Conservation (phyloP, 495 filamentous ascomycete species). For the Jackrogersella minutella region DNA sequence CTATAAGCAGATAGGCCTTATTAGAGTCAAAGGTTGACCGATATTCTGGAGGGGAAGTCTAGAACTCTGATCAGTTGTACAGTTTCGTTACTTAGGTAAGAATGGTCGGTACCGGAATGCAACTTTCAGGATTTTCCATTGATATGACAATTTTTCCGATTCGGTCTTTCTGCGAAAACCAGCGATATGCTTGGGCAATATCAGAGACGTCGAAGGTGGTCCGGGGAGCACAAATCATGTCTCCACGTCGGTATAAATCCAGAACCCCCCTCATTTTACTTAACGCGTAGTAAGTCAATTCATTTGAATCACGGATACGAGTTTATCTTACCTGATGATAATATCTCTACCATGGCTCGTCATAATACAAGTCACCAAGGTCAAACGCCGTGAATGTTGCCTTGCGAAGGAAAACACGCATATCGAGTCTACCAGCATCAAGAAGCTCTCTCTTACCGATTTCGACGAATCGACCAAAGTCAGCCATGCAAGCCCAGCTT, state of each 20-base stretch:
- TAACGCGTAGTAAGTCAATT: background rate
- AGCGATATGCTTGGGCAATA: conserved; percentile 28
- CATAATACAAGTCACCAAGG: background rate
- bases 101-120: conserved; percentile 23
- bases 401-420: background rate
- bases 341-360: no score
- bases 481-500: conserved; percentile 54
- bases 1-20: background rate
- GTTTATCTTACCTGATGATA: no score
- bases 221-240: background rate
- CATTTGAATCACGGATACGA: no score
- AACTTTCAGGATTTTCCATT: conserved; percentile 39
- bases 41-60: conserved; percentile 8
- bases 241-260: background rate
- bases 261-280: background rate
- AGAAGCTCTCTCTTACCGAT: conserved; percentile 52
- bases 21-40: background rate
- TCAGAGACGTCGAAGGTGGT: background rate
- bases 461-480: conserved; percentile 62
- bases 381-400: background rate
- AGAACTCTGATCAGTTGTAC: background rate
- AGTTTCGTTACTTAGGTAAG: background rate
- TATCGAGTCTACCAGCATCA: background rate
- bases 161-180: conserved; percentile 42
- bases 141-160: conserved; percentile 61